Evolutionary conservation across 108 stramenopile species (phyloP), one percentile per base, ranked within the genome.

Genomic region (Discostella stelligeroides): DNA sequence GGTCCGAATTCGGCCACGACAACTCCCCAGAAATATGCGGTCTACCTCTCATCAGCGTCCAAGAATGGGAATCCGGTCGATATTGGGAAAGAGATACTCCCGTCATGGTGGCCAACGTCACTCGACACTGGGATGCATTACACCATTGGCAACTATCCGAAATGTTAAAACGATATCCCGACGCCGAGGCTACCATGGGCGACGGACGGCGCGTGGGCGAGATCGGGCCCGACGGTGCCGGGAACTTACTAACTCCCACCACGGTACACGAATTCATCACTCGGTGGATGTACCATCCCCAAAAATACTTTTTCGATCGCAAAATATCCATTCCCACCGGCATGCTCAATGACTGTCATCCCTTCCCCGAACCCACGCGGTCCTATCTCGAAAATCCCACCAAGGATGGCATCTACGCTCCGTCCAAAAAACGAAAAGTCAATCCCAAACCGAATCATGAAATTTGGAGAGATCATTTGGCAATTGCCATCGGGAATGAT

Each of bases 251-350:
- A 4, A 59, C 34, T 29, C 76, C 68, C 12, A 77, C 76, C 18
- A 77, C 76, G 2, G 68, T 77, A 25, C 6, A 73, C 63, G 72
- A 73, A 43, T 77, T 77, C 58, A 56, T 77, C 68, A 77, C 76
- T 0, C 38, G 70, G 34, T 68, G 70, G 49, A 66, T 77, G 69
- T 78, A 78, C 54, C 48, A 78, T 46, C 76, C 76, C 21, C 37
- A 65, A 64, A 78, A 78, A 60, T 79, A 79, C 55, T 72, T 79
- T 46, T 79, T 79, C 55, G 78, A 79, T 63, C 78, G 78, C 21
- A 79, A 79, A 68, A 69, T 79, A 53, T 58, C 66, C 40, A 72
- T 72, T 27, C 70, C 71, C 13, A 38, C 50, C 39, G 71, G 66
- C 23, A 69, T 79, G 78, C 59, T 79, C 34, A 58, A 72, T 28